These are phyloP conservation scores for Colletotrichum limetticola DNA, from an alignment of 2,329 filamentous ascomycete genomes.

Conservation along the genomic window DNA sequence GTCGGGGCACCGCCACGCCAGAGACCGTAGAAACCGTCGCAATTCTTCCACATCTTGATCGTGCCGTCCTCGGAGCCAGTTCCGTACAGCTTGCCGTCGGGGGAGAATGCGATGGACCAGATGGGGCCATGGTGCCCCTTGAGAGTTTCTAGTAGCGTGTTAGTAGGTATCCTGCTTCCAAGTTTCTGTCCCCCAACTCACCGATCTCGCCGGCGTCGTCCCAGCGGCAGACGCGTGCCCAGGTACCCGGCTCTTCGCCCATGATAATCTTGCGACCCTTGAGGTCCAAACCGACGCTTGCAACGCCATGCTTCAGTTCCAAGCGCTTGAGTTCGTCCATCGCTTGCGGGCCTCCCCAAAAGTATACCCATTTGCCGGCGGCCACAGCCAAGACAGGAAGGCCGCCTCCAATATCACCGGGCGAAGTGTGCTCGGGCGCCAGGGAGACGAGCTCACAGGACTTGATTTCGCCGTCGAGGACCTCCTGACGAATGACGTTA, in stretches of 20 bases:
- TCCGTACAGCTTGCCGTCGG: constrained; percentile 94
- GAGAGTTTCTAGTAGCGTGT: constrained; percentile 74
- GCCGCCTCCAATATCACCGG: constrained; percentile 73
- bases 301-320: constrained; percentile 84
- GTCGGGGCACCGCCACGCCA: constrained; percentile 62
- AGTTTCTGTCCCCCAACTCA: constrained; percentile 49
- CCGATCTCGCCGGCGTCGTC: constrained; percentile 84
- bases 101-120: constrained; percentile 95
- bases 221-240: constrained; percentile 94
- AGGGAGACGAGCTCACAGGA: constrained; percentile 89
- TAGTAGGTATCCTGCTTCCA: constrained; percentile 17
- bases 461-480: constrained; percentile 86
- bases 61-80: constrained; percentile 98
- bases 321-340: constrained; percentile 81
- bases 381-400: constrained; percentile 84
- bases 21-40: constrained; percentile 71
- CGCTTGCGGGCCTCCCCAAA: constrained; percentile 82
- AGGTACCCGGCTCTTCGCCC: constrained; percentile 91
- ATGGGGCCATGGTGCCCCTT: constrained; percentile 98
- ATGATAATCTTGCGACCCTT: constrained; percentile 86
- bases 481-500: constrained; percentile 78
- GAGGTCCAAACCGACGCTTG: constrained; percentile 88
- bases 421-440: constrained; percentile 66
- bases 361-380: constrained; percentile 93
- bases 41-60: constrained; percentile 89